These are phyloP conservation scores for Fusarium compactum DNA, from an alignment of 2,329 filamentous ascomycete species.

Conservation along the genomic window DNA sequence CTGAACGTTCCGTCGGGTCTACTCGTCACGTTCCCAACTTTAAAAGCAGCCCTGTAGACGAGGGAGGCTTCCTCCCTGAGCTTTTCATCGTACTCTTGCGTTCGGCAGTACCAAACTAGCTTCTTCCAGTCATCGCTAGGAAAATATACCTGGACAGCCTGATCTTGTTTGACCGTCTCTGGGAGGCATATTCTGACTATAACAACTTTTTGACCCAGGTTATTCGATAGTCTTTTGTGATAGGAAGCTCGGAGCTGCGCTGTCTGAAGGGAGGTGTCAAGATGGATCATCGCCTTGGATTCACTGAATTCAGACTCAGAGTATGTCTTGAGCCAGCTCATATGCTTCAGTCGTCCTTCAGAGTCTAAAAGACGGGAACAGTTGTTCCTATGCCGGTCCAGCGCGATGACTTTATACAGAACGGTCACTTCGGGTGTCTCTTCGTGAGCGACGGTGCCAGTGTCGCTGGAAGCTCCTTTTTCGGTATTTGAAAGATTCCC, in stretches of 20 bases:
- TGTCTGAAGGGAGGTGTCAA: not conserved
- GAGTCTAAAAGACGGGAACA: not conserved
- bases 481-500: no score
- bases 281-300: no score
- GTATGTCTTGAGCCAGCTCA: no score
- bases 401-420: slow-evolving; percentile 11
- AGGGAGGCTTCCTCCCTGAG: no score
- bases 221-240: not conserved
- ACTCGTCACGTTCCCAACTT: not conserved
- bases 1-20: not conserved
- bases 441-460: no score
- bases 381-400: not conserved
- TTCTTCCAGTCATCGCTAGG: not conserved
- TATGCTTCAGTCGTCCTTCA: not conserved
- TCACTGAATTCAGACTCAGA: no score
- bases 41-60: not conserved
- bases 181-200: not conserved
- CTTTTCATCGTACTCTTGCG: no score
- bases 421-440: not conserved
- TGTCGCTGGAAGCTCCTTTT: no score
- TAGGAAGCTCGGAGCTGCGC: not conserved
- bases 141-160: not conserved
- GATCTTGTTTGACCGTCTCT: not conserved
- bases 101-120: not conserved
- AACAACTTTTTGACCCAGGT: not conserved